Conservation (phyloP, 2,329 filamentous ascomycete species). For the Talaromyces atroroseus region DNA sequence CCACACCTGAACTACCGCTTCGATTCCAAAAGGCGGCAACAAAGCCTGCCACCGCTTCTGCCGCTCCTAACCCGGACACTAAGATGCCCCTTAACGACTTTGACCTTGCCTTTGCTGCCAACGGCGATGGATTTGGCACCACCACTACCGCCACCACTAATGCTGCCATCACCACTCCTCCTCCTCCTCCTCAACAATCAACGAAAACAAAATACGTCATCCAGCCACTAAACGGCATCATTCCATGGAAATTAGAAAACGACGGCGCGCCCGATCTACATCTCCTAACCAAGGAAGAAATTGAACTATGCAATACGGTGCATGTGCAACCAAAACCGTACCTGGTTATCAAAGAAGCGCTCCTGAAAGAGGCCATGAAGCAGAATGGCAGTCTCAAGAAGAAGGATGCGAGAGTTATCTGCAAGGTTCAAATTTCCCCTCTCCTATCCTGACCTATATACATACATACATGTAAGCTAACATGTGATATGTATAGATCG, state of each 20-base stretch:
- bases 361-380: constrained; percentile 87
- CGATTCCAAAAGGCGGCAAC: constrained; percentile 45
- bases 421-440: constrained; percentile 44
- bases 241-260: constrained; percentile 59
- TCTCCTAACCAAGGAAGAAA: constrained; percentile 76
- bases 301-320: constrained; percentile 76
- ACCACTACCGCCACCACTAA: constrained; percentile 20
- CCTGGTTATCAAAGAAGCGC: constrained; percentile 84
- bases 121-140: constrained; percentile 31
- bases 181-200: not conserved
- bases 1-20: constrained; percentile 71
- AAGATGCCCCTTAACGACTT: constrained; percentile 47
- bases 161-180: constrained; percentile 19
- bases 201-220: constrained; percentile 50
- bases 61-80: constrained; percentile 26
- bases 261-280: constrained; percentile 75
- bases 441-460: not conserved
- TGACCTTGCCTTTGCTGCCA: constrained; percentile 49
- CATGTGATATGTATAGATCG: constrained; percentile 49
- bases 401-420: constrained; percentile 85
- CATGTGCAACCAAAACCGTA: constrained; percentile 92
- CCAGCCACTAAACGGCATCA: constrained; percentile 43
- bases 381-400: constrained; percentile 85
- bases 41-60: constrained; percentile 19
- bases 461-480: constrained; percentile 6